Percentiles rank a stretch among this genome's conserved stretches.
Conservation (phyloP, 495 filamentous ascomycete genomes). For the Achaetomiella virescens region DNA sequence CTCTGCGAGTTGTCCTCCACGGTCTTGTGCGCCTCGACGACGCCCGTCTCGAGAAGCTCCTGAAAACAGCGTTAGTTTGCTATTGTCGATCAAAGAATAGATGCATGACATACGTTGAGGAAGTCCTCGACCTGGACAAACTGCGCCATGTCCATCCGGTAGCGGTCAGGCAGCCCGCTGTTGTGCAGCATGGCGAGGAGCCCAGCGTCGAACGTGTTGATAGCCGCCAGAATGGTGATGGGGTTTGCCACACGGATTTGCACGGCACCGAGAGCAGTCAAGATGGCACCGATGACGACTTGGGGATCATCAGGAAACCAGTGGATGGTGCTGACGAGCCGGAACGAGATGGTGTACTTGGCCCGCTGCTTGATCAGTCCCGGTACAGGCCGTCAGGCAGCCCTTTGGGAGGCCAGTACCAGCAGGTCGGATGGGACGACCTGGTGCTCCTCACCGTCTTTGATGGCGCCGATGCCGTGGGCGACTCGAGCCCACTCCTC, state of each 20-base stretch:
- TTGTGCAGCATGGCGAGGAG: slow-evolving; percentile 46
- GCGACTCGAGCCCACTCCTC: slow-evolving; percentile 42
- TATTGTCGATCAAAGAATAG: not conserved
- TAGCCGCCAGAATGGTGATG: slow-evolving; percentile 42
- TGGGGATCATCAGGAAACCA: slow-evolving; percentile 43
- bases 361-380: slow-evolving; percentile 37
- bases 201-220: slow-evolving; percentile 45
- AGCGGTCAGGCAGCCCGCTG: slow-evolving; percentile 45
- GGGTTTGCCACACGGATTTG: slow-evolving; percentile 21
- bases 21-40: slow-evolving; percentile 32
- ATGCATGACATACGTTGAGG: slow-evolving; percentile 28
- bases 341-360: slow-evolving; percentile 34
- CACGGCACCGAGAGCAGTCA: slow-evolving; percentile 40
- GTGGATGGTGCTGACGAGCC: slow-evolving; percentile 26
- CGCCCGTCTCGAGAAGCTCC: slow-evolving; percentile 40
- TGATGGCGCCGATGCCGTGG: slow-evolving; percentile 40
- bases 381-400: slow-evolving; percentile 40
- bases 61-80: slow-evolving; percentile 1
- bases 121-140: slow-evolving; percentile 41
- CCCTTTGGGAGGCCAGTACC: slow-evolving; percentile 40
- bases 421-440: slow-evolving; percentile 37
- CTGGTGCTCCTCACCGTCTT: slow-evolving; percentile 36
- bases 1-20: slow-evolving; percentile 36
- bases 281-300: slow-evolving; percentile 37
- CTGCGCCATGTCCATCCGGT: slow-evolving; percentile 40